A percentile compares a stretch with the other conserved stretches of the same genome.
phyloP scores from a whole-genome alignment of 2,329 filamentous ascomycete species.

The Cadophora malorum region DNA sequence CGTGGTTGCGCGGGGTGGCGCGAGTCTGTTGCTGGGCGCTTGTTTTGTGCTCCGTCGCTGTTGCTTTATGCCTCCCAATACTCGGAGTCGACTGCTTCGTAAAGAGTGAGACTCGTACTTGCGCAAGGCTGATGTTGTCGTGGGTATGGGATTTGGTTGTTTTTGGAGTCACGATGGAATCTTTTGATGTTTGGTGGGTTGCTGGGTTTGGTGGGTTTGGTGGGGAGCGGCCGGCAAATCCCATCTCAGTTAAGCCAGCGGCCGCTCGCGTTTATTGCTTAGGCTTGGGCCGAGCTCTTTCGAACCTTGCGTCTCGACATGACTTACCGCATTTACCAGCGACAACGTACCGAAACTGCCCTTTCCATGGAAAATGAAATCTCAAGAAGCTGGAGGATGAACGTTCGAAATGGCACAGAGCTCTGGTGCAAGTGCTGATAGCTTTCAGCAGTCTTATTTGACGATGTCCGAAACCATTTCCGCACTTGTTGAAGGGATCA shows the following conservation, averaged over 20 bases:
- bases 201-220: constrained; percentile 26
- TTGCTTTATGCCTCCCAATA: constrained; percentile 6
- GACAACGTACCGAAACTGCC: not conserved
- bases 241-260: not conserved
- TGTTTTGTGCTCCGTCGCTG: constrained; percentile 34
- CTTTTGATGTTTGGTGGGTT: constrained; percentile 28
- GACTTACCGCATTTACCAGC: not conserved
- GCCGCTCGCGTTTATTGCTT: not conserved
- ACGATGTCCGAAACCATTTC: constrained; percentile 34
- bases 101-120: not conserved
- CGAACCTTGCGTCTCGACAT: not conserved
- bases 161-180: constrained; percentile 29
- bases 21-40: constrained; percentile 15
- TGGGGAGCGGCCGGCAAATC: constrained; percentile 21
- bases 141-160: constrained; percentile 11
- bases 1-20: constrained; percentile 26
- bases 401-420: constrained; percentile 27
- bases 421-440: constrained; percentile 26
- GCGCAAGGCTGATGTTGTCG: not conserved
- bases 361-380: constrained; percentile 28
- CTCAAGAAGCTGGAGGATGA: constrained; percentile 26
- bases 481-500: constrained; percentile 34
- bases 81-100: not conserved
- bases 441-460: constrained; percentile 23
- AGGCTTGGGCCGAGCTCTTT: constrained; percentile 4